Percentiles rank a stretch among this genome's conserved stretches.
Conservation (phyloP, 345 rosid genomes). For the Mangifera indica region DNA sequence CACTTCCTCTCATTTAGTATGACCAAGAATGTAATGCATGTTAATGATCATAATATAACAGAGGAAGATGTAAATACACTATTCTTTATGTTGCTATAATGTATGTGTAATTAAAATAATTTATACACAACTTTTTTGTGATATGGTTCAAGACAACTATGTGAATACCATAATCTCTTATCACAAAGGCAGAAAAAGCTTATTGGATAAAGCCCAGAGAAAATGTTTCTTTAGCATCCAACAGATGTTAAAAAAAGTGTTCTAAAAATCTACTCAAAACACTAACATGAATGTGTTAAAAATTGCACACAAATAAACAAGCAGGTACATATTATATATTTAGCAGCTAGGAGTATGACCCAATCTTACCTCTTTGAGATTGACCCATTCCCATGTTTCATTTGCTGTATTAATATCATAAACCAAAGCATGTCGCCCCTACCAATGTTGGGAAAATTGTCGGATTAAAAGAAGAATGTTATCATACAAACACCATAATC, state of each 20-base stretch:
- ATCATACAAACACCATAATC: constrained; percentile 12
- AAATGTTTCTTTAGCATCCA: not conserved
- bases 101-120: not conserved
- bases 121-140: not conserved
- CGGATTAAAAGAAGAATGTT: constrained; percentile 24
- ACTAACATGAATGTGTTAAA: too few relatives aligned
- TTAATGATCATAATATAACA: not conserved
- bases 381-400: constrained; percentile 97
- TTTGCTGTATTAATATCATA: constrained; percentile 71
- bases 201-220: not conserved
- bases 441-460: constrained; percentile 25
- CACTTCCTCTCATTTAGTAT: not conserved
- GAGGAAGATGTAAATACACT: not conserved
- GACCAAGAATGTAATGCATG: not conserved
- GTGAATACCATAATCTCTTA: too few relatives aligned
- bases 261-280: not conserved
- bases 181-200: not conserved
- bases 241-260: not conserved
- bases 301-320: too few relatives aligned
- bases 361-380: constrained; percentile 86
- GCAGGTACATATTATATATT: too few relatives aligned
- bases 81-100: not conserved
- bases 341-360: constrained; percentile 3
- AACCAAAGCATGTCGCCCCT: constrained; percentile 94
- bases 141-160: not conserved